Base-by-base conservation (phyloP, 1,284 basidiomycete species). In the Heterobasidion annosum region DNA sequence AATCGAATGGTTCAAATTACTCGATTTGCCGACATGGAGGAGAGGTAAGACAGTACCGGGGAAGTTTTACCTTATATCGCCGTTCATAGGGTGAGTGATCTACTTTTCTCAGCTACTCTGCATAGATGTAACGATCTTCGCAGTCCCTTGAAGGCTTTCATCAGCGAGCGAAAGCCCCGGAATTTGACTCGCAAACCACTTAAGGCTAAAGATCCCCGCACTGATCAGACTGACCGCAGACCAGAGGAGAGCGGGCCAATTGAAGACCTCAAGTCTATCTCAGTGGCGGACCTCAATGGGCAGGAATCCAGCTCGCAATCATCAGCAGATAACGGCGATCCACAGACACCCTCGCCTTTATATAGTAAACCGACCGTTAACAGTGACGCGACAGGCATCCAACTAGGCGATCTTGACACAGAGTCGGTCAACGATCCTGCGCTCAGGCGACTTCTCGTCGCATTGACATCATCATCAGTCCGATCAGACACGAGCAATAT, bases 11-110 rank as follows among this genome's bases (percentile, higher is more conserved):
- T 98, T 98, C 69, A 85, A 76, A 58, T 73, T 99, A 48, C 75
- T 79, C 34, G 94, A 98, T 67, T 75, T 99, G 19, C 97, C 97
- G 0, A 94, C 91, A 0, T 99, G 94, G 93, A 92, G 84, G 66
- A 84, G 86, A 57, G 88, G 88, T 63, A 88, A 84, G 67, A 67
- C 81, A 56, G 70, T 79, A 54, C 72, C 83, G 34, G 80, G 91
- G 53, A 94, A 93, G 66, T 98, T 98, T 71, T 99, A 98, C 73
- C 79, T 98, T 63, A 94, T 99, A 51, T 86, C 93, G 2, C 96
- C 96, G 1, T 98, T 99, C 73, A 93, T 98, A 56, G 81, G 77
- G 91, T 95, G 69, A 62, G 87, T 74, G 33, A 50, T 47, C 33
- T 51, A 25, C 25, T 53, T 43, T 40, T 53, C 40, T 58, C 44